phyloP scores from a whole-genome alignment of 139 green algal genomes.

The Tetratostichococcus sp. region DNA sequence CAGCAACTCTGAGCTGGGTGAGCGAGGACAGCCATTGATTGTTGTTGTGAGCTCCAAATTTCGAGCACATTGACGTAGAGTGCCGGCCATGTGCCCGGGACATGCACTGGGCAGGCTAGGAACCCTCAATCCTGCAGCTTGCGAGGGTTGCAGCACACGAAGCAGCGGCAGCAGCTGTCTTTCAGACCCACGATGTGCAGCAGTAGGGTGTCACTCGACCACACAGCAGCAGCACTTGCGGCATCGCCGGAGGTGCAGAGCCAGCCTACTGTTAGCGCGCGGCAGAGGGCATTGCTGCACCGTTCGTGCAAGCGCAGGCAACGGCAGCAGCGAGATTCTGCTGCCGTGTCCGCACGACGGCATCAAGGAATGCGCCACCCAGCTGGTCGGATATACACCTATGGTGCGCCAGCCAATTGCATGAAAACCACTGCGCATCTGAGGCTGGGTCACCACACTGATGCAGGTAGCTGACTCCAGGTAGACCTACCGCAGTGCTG shows the following conservation, averaged over 20 bases:
- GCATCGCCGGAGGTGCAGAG: neutral
- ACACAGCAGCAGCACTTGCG: neutral
- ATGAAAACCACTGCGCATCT: too few relatives aligned
- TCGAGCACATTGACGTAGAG: too few relatives aligned
- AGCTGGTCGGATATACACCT: constrained; percentile 76
- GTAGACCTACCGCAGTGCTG: too few relatives aligned
- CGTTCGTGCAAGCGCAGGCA: neutral
- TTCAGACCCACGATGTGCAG: neutral
- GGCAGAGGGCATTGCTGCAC: neutral
- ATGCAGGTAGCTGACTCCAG: too few relatives aligned
- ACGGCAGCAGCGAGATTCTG: neutral
- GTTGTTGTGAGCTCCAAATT: too few relatives aligned
- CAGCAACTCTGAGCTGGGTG: too few relatives aligned
- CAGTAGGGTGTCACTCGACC: neutral
- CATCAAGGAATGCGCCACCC: constrained; percentile 41
- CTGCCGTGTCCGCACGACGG: constrained; percentile 1
- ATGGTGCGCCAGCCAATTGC: too few relatives aligned
- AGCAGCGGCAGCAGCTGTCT: neutral
- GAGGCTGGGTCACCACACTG: too few relatives aligned
- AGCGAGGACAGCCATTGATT: too few relatives aligned
- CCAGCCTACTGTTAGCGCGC: too few relatives aligned
- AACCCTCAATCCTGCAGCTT: neutral
- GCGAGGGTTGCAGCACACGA: neutral
- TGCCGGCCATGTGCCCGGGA: neutral
- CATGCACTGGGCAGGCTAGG: neutral